Evolutionary conservation across 352 stramenopile genomes (phyloP), one percentile per base, ranked within the genome.

Genomic region (Globisporangium carolinianum): DNA sequence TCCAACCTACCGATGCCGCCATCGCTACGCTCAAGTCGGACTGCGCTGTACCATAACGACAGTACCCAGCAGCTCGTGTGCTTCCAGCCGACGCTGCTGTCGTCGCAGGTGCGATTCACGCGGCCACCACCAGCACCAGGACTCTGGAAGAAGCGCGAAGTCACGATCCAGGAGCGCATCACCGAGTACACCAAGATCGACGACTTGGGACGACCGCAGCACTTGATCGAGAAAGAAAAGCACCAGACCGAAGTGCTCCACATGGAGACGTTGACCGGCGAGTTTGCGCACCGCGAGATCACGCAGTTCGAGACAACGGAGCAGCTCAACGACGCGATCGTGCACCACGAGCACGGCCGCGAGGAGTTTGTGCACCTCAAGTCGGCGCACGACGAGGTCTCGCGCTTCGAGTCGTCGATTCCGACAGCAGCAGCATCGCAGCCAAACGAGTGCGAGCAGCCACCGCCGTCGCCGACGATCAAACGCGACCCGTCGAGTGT

Each of bases 121-220:
- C 59, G 65, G 11, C 69, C 68, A 10, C 80, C 79, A 6, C 73
- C 77, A 2, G 76, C 78, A 4, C 79, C 82, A 7, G 84, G 82
- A 5, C 70, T 92, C 6, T 94, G 84, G 85, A 94, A 93, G 64
- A 94, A 94, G 53, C 80, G 85, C 32, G 83, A 94, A 66, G 77
- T 91, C 38, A 91, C 84, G 37, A 91, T 94, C 60, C 84, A 94
- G 57, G 84, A 94, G 52, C 76, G 79, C n/a, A 87, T 89, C 55
- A 89, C 74, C 45, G 79, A 94, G 65, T 91, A 94, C 73, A 94
- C 82, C 46, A 94, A 91, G 71, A 94, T 94, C 55, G 85, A 93
- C 57, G 82, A 93, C 35, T 76, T 81, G 14, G 83, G 85, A 9
- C 69, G 74, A 43, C 66, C 81, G 17, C 85, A 94, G 65, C 68